Base-by-base conservation (phyloP, 2,329 filamentous ascomycete species). In the Chalaropsis ovoidea region DNA sequence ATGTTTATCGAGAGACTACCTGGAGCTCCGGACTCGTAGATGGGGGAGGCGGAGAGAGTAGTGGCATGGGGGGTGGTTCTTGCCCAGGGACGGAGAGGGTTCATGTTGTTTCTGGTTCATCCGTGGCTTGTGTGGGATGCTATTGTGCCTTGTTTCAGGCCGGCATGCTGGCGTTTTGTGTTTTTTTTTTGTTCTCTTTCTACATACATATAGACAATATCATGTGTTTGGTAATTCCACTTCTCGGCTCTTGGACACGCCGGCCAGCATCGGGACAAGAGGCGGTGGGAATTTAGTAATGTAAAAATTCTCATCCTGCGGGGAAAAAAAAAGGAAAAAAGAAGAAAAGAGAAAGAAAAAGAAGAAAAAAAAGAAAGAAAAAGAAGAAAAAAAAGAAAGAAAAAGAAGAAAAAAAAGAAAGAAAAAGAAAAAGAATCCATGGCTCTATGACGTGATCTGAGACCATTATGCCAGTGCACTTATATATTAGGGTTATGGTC, bases 1-100 rank as follows among this genome's bases (percentile, higher is more conserved):
- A 97, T 96, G 76, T 87, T 93, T 61, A 94, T 99, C 72, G 94
- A 97, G 80, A 84, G 92, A 71, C 76, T 96, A 69, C 92, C 92
- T 4, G 89, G 91, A 75, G 90, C 89, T 45, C 89, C 89, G 42
- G 86, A 91, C 61, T 76, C 70, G 70, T 73, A 72, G 58, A 64
- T 11, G n/a, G 47, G 8, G 19, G 10, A 1, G 19, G n/a, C 11
- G 22, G 22, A 22, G 19, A 17, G 45, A 17, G 22, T 49, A 49
- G n/a, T 10, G 8, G 19, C 13, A 24, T 19, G 47, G 10, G 47
- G 13, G 22, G 47, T 49, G n/a, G 47, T 22, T 47, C 6, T 2
- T 47, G 17, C 17, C 6, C n/a, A n/a, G n/a, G n/a, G n/a, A n/a
- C n/a, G n/a, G n/a, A n/a, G n/a, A n/a, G n/a, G n/a, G n/a, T n/a